Evolutionary conservation across 2,329 filamentous ascomycete species (phyloP), one percentile per base, ranked within the genome.

Genomic region (Fusarium coffeatum): DNA sequence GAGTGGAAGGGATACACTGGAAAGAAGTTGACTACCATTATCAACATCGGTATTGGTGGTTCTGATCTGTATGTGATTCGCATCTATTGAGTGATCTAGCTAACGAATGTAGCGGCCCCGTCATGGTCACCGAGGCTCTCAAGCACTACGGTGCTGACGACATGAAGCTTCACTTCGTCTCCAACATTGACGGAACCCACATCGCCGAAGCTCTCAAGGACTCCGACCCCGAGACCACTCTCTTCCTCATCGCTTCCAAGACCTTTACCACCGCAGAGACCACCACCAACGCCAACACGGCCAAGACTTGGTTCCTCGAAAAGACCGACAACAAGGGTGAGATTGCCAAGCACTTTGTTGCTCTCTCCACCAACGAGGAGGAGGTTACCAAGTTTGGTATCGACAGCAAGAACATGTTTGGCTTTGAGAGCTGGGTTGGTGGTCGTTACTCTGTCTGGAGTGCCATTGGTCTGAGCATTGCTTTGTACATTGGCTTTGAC

Each of bases 351-450:
- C 96, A 99, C 88, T 99, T 99, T 79, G 96, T 98, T 61, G 96
- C 96, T 47, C 89, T 99, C 55, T 98, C 96, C 51, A 99, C 96
- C 81, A 99, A 99, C 83, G 92, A 95, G 84, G 81, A 85, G 56
- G 95, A 98, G 85, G 96, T 99, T 68, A 94, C 92, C 83, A 98
- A 98, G 87, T 99, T 99, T 77, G 96, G 96, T 72, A 99, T 99
- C 78, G 95, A 98, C 84, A 91, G 90, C 83, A 95, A 95, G 88
- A 99, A 98, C 88, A 99, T 99, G 96, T 99, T 99, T 79, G 94
- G 94, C 76, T 99, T 99, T 80, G 94, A 95, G 83, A 97, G 93
- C 83, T 99, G 96, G 96, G 95, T 98, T 55, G 96, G 96, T 80
- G 96, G 96, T 61, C 92, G 96, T 65, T 99, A 99, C 89, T 97